Base-by-base conservation (phyloP, 805 yeast genomes). In the Hanseniaspora lachancei region DNA sequence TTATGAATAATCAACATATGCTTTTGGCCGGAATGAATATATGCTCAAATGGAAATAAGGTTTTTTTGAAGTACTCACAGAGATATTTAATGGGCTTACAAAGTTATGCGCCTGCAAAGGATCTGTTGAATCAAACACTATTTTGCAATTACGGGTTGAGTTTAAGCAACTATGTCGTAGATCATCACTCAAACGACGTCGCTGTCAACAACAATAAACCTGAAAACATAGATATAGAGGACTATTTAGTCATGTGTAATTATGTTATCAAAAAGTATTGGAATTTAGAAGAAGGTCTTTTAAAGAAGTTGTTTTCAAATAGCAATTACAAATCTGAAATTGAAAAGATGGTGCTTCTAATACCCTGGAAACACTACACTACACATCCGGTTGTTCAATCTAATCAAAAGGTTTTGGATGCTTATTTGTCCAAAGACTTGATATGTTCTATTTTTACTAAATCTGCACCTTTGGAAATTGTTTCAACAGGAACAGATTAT, bases 71-170 rank as follows among this genome's bases (percentile, higher is more conserved):
- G 18, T 68, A 84, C 29, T 72, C 83, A 0, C 84, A 88, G 60
- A 70, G 72, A 9, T 73, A 77, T 20, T 68, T 85, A 36, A 70
- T 79, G 16, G 61, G 69, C 0, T 66, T 77, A 20, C 38, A 29
- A 29, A 69, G 73, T 21, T 66, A 72, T 57, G 58, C 61, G 2
- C 74, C 74, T 5, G 74, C 84, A 2, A 89, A 84, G 47, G 72
- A 74, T 9, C 93, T 88, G 47, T 66, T 91, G 48, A 75, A 87
- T 9, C 97, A 91, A 63, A 74, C 87, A 36, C 68, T 93, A 23
- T 74, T 80, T 59, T 93, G 98, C 65, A 75, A 85, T 10, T 88
- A 83, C 62, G 95, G 88, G 47, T 74, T 86, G 51, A 68, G 72
- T 2, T 70, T 89, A 3, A 71, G 81, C 16, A 39, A 16, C 1